Base-by-base conservation (phyloP, 176 grass and related monocot species). In the Hyparrhenia diplandra region DNA sequence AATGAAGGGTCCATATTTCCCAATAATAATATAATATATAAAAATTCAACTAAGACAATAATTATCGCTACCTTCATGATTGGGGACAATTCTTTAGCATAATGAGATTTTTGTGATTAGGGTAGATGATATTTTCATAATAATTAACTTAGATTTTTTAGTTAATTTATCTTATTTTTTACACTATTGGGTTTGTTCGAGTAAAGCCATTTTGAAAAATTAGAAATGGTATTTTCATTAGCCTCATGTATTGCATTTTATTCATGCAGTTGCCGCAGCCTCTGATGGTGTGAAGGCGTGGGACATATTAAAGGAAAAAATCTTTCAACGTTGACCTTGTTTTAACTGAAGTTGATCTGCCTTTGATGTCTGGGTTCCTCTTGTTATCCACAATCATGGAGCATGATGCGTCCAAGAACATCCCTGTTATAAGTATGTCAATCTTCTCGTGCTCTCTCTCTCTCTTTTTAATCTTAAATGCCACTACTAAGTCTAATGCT, bases 301-400 rank as follows among this genome's bases (percentile, higher is more conserved):
- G 97, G 85, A 96, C 1, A 87, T 84, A 73, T 59, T 99, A 25
- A 96, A 93, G 77, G 93, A 96, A 45, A n/a, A 96, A 96, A 88
- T 95, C 91, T 14, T 90, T 86, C 79, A 93, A 85, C 40, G 77
- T 99, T 41, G 93, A 99, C 67, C 97, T 99, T 75, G 93, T 99
- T 55, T 87, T 99, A 46, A 93, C 91, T 30, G 97, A 99, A 88
- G 97, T 99, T 13, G 97, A 99, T 17, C 89, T 99, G 73, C 97
- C 97, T 63, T 77, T 37, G 37, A 91, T 99, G 85, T 96, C 97
- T 42, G 97, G 97, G 29, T 96, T 99, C 80, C 85, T 94, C 13
- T 85, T 99, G 35, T 91, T 99, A 72, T 86, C 90, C 30, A 92
- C 92, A 18, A 99, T 99, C 83, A 92, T 99, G 97, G 97, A 96